Base-by-base conservation (phyloP, 2,329 filamentous ascomycete genomes). In the Alternaria sp. region DNA sequence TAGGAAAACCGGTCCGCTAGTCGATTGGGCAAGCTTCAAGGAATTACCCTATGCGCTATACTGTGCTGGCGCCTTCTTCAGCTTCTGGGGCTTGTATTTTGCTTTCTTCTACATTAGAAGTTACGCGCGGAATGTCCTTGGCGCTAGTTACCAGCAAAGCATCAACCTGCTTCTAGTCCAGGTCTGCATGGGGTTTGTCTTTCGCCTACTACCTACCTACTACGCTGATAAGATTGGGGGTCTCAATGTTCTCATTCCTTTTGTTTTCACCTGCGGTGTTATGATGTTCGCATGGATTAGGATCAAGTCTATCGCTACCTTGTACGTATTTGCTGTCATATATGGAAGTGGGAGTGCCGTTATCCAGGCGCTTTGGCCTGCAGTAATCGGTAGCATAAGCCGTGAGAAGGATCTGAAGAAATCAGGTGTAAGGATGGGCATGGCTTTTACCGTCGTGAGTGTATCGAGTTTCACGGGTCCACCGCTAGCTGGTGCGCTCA, bases 101-200 rank as follows among this genome's bases (percentile, higher is more conserved):
- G 77, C 79, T 1, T 81, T 81, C 66, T 81, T 80, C 70, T 82
- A 80, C 60, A 75, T 80, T 28, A 77, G 78, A 2, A 69, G 74
- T 2, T 81, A 77, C 51, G 78, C 72, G 8, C 75, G 78, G n/a
- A 75, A 81, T 31, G 67, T 80, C 26, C 77, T 85, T 6, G 75
- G 79, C 41, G 80, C 85, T 57, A 79, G 77, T 23, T 80, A 83
- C 39, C 76, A 79, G 21, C 77, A 84, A 28, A 83, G 83, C 2
- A 81, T 86, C 59, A 81, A 80, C 29, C 73, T 88, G 8, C 78
- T 89, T 2, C 78, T 89, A 31, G 81, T 88, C 23, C 66, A 83
- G 77, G 39, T 79, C 82, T 68, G 65, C 58, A 73, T 59, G 85
- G 85, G 24, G 69, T 84, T 36, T 77, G 78, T 61, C 82, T 86